Percentiles rank a stretch among this genome's conserved stretches.
Conservation (phyloP, 2,329 filamentous ascomycete genomes). For the Colletotrichum spinosum region DNA sequence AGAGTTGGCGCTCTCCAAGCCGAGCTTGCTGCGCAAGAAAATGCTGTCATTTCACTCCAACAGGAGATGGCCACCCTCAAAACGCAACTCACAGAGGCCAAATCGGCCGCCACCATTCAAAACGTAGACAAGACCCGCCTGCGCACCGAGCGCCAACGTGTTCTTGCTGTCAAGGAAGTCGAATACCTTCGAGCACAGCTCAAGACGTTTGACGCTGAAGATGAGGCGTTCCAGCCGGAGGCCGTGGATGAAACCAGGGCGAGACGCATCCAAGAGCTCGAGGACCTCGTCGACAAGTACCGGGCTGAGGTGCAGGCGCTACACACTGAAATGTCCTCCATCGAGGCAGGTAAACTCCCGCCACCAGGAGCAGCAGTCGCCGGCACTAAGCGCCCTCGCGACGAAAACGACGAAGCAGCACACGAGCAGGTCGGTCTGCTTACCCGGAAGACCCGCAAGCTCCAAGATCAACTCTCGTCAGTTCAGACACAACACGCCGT, state of each 20-base stretch:
- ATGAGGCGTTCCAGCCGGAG: conserved; percentile 85
- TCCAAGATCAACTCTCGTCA: conserved; percentile 81
- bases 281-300: conserved; percentile 88
- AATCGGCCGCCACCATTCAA: conserved; percentile 57
- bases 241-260: conserved; percentile 81
- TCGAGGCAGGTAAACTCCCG: conserved; percentile 61
- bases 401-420: conserved; percentile 67
- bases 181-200: conserved; percentile 94
- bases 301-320: conserved; percentile 81
- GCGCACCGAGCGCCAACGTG: conserved; percentile 86
- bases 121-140: conserved; percentile 75
- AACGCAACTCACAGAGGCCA: conserved; percentile 78
- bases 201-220: conserved; percentile 88
- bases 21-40: conserved; percentile 81
- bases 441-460: conserved; percentile 85
- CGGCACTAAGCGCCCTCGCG: conserved; percentile 70
- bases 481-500: conserved; percentile 77
- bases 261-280: conserved; percentile 82
- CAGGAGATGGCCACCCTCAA: conserved; percentile 74
- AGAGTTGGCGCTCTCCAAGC: conserved; percentile 82
- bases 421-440: conserved; percentile 84
- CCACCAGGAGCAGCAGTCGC: conserved; percentile 44
- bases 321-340: conserved; percentile 77
- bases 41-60: conserved; percentile 78
- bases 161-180: conserved; percentile 89